Percentiles rank a stretch among this genome's conserved stretches.
Conservation (phyloP, 208 protist species). For the Tetramitus jugosus region DNA sequence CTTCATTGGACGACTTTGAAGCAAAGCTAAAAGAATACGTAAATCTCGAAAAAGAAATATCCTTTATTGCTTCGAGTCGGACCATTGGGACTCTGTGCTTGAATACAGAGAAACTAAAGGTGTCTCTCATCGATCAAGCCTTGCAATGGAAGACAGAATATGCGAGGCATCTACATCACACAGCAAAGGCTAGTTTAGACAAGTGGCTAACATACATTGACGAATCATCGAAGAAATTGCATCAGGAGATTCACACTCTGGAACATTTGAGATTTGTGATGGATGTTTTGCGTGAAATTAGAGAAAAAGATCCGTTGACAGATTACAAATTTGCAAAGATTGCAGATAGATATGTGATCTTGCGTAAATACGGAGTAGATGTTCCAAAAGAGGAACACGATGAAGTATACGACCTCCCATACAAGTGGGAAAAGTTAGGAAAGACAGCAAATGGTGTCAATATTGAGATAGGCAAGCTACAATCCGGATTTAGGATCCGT, state of each 20-base stretch:
- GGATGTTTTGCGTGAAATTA: conserved; percentile 75
- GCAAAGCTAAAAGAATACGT: conserved; percentile 73
- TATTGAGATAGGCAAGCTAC: conserved; percentile 75
- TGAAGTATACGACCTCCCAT: conserved; percentile 77
- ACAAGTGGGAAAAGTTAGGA: conserved; percentile 79
- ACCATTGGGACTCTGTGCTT: conserved; percentile 81
- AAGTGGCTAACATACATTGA: conserved; percentile 80
- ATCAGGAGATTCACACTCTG: conserved; percentile 75
- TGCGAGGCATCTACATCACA: conserved; percentile 77
- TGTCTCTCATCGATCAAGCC: conserved; percentile 70
- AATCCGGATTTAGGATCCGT: conserved; percentile 79
- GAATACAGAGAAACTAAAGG: conserved; percentile 82
- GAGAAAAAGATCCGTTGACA: conserved; percentile 74
- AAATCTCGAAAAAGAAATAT: conserved; percentile 74
- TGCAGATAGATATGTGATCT: conserved; percentile 78
- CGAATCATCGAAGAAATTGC: conserved; percentile 71
- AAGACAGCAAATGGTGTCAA: conserved; percentile 58
- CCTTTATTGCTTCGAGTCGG: conserved; percentile 60
- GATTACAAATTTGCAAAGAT: conserved; percentile 76
- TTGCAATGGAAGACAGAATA: conserved; percentile 85
- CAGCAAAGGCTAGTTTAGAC: conserved; percentile 61
- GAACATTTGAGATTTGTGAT: conserved; percentile 85
- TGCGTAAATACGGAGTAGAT: conserved; percentile 71
- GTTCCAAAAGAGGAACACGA: conserved; percentile 92
- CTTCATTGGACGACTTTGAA: conserved; percentile 81